A percentile compares a stretch with the other conserved stretches of the same genome.
phyloP scores from a whole-genome alignment of 257 asterid species.

The Pogostemon cablin region DNA sequence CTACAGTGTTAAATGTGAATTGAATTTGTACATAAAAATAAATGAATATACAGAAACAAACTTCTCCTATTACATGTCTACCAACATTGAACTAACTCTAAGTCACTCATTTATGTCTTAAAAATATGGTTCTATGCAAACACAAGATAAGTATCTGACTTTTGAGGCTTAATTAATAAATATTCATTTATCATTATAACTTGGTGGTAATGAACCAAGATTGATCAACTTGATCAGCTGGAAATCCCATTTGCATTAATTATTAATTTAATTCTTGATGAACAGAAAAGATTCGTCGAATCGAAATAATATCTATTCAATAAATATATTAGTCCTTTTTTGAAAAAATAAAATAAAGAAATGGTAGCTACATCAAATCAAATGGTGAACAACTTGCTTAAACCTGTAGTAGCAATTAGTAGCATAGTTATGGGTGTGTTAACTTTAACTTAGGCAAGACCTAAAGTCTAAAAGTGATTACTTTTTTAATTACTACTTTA shows the following conservation, averaged over 20 bases:
- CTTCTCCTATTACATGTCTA: too few species aligned
- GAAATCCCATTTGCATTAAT: neutral
- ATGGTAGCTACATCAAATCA: neutral
- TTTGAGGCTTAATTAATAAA: too few species aligned
- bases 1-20: too few species aligned
- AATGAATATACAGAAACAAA: too few species aligned
- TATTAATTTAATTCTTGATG: neutral
- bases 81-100: too few species aligned
- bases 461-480: constrained; percentile 19
- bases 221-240: constrained; percentile 10
- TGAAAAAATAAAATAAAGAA: neutral
- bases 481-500: neutral
- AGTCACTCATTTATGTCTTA: too few species aligned
- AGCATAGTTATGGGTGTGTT: neutral
- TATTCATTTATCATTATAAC: too few species aligned
- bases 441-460: neutral
- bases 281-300: neutral
- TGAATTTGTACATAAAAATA: too few species aligned
- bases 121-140: too few species aligned
- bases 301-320: neutral
- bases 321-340: neutral
- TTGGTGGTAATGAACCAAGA: neutral
- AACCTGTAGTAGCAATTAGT: neutral
- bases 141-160: too few species aligned
- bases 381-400: constrained; percentile 28